These are phyloP conservation scores for Ceratocystis eucalypticola DNA, from an alignment of 2,329 filamentous ascomycete species.

Conservation along the genomic window DNA sequence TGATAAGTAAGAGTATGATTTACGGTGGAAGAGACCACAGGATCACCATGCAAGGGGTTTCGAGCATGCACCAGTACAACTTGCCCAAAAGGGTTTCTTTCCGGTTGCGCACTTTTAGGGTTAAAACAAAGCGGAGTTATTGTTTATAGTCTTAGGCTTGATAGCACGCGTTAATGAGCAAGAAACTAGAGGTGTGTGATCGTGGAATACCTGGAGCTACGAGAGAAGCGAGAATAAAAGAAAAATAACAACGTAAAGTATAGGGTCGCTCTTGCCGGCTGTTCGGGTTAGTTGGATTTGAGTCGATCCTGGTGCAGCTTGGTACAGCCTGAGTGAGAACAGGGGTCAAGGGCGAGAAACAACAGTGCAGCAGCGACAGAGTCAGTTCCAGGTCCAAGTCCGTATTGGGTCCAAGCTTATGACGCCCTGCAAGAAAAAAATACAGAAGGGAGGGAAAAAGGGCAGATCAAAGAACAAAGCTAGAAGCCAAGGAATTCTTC, in stretches of 20 bases:
- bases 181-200: no score
- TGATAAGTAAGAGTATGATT: no score
- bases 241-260: background rate
- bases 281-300: background rate
- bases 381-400: background rate
- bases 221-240: no score
- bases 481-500: background rate
- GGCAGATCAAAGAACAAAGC: background rate
- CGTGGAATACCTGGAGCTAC: no score
- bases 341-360: background rate
- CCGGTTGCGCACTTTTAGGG: background rate
- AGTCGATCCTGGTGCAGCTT: background rate
- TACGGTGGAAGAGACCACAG: background rate
- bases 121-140: background rate
- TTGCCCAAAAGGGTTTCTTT: background rate
- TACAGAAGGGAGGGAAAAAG: background rate
- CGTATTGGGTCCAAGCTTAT: background rate
- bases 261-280: background rate
- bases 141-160: no score
- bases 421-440: background rate
- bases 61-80: background rate
- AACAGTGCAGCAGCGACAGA: conserved; percentile 2
- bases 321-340: background rate
- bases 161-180: no score
- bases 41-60: background rate